phyloP scores from a whole-genome alignment of 176 grass and related monocot species.

The Saccharum officinarum region DNA sequence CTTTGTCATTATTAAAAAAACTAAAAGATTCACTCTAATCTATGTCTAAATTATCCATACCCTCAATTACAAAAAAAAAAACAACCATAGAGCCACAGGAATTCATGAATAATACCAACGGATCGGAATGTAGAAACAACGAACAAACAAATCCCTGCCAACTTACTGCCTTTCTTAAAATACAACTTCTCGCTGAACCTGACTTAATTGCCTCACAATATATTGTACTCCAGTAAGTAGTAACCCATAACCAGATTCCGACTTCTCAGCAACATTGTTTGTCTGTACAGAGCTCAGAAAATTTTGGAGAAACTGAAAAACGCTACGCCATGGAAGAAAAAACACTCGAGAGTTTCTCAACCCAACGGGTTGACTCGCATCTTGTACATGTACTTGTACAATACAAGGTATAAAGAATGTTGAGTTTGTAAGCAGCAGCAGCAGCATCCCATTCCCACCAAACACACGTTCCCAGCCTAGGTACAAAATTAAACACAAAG shows the following conservation, averaged over 20 bases:
- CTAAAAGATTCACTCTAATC: no score
- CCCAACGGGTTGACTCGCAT: slow-evolving; percentile 29
- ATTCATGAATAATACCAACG: no score
- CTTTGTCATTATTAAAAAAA: no score
- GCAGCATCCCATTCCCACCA: no score
- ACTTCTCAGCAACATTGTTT: neutral
- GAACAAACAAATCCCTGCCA: no score
- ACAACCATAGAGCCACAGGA: no score
- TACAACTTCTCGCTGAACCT: neutral
- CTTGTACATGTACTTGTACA: slow-evolving; percentile 37
- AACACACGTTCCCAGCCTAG: slow-evolving; percentile 39
- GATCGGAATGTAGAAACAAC: no score
- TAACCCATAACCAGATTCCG: neutral
- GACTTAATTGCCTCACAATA: neutral
- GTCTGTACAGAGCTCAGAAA: slow-evolving; percentile 31
- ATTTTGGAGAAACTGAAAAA: neutral
- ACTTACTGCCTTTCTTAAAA: no score
- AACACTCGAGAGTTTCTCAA: slow-evolving; percentile 10
- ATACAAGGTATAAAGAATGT: slow-evolving; percentile 76
- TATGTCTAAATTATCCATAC: no score
- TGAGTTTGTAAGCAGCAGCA: slow-evolving; percentile 33
- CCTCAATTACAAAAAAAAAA: no score
- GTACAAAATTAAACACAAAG: slow-evolving; percentile 47
- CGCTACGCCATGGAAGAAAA: neutral
- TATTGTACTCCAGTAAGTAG: neutral